Evolutionary conservation across 1,284 basidiomycete genomes (phyloP), one percentile per base, ranked within the genome.

Genomic region (Trichosporon ovoides): DNA sequence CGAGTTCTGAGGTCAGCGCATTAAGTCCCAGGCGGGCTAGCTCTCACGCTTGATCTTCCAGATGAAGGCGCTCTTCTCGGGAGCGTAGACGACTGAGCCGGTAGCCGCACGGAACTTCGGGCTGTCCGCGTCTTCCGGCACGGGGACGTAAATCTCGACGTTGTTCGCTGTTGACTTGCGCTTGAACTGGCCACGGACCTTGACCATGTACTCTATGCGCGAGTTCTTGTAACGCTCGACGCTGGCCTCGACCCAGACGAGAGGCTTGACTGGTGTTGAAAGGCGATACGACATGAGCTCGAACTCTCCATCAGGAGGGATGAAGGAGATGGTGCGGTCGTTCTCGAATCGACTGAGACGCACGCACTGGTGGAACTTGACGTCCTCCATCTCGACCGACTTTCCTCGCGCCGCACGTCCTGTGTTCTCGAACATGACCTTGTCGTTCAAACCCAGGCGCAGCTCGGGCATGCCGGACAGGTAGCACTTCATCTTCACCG

Each of bases 401-500:
- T 98, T 98, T 7, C 96, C 96, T 19, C 95, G 85, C 2, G 95
- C 88, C 28, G 93, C 91, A 91, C 71, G 22, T 52, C 96, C 95
- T 3, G 94, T 98, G 68, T 83, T 91, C 79, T 98, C 95, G 69
- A 98, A 97, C 94, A 98, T 98, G 75, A 98, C 94, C 79, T 98
- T 98, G 80, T 99, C 96, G 78, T 99, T 98, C 58, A 99, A 81
- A 0, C 96, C 96, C 33, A 99, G 78, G 52, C 96, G 83, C 55
- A 98, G 81, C 75, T 99, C 96, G 12, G 96, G 96, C 96, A 98
- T 99, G 18, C 96, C 96, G 11, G 90, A 92, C 3, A 99, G 83
- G 76, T 98, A 98, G 76, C 95, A 98, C 79, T 98, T 98, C 95
- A 98, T 98, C 83, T 99, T 98, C 73, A 99, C 84, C 0, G 94